phyloP scores from a whole-genome alignment of 139 green algal species.

The Chlorella vulgaris region DNA sequence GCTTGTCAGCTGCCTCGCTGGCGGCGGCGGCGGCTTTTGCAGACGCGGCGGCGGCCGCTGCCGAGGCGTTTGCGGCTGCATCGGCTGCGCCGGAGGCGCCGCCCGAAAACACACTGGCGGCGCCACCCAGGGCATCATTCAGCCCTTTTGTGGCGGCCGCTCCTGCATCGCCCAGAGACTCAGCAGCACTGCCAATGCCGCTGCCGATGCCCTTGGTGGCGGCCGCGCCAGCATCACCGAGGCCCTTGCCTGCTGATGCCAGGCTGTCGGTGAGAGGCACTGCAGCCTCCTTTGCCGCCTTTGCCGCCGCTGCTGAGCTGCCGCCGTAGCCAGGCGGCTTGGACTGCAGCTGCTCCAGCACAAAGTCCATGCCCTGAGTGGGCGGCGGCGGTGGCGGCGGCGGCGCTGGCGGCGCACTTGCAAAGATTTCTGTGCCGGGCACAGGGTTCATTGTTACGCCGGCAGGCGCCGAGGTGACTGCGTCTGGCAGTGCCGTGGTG shows the following conservation, averaged over 20 bases:
- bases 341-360: conserved; percentile 24
- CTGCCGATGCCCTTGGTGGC: neutral
- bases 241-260: conserved; percentile 14
- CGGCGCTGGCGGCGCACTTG: neutral
- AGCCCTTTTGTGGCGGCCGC: neutral
- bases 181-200: neutral
- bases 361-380: conserved; percentile 40
- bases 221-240: neutral
- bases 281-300: neutral
- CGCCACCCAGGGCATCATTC: neutral
- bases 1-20: neutral
- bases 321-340: neutral
- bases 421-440: conserved; percentile 26
- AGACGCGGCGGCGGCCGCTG: neutral
- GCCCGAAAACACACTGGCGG: conserved; percentile 15
- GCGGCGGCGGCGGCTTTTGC: neutral
- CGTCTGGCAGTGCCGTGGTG: neutral
- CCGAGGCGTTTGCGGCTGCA: neutral
- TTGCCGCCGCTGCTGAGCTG: neutral
- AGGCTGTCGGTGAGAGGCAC: neutral
- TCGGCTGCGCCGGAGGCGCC: neutral
- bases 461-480: neutral
- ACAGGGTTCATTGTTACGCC: conserved; percentile 19
- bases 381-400: neutral
- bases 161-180: neutral